phyloP scores from a whole-genome alignment of 495 filamentous ascomycete genomes.

The Pseudoneurospora amorphoporcata region DNA sequence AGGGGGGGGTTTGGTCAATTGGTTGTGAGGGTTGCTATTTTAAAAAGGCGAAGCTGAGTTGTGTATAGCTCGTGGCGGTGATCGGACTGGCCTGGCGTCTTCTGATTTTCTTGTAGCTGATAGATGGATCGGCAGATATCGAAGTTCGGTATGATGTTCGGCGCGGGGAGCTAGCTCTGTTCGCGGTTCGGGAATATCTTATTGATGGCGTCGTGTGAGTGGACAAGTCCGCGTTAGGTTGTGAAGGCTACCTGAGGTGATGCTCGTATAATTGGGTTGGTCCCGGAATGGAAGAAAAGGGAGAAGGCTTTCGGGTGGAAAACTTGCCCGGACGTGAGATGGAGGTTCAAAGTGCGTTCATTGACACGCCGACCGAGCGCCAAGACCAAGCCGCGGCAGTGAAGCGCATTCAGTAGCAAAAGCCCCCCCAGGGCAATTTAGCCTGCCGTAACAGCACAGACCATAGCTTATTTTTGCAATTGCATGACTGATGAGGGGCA shows the following conservation, averaged over 20 bases:
- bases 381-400: background rate
- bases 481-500: background rate
- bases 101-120: background rate
- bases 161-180: background rate
- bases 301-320: background rate
- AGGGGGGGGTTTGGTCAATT: background rate
- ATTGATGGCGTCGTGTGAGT: background rate
- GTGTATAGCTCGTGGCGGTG: background rate
- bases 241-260: background rate
- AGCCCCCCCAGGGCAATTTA: background rate
- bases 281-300: background rate
- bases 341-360: background rate
- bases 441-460: constrained; percentile 13
- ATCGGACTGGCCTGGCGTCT: background rate
- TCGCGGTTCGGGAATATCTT: background rate
- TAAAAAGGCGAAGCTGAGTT: background rate
- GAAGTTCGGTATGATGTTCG: background rate
- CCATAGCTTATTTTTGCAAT: constrained; percentile 17
- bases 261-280: background rate
- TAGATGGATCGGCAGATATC: background rate
- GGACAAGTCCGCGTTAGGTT: background rate
- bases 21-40: background rate
- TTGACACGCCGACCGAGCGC: background rate
- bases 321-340: background rate
- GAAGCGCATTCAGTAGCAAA: background rate